Evolutionary conservation across 176 grass and related monocot genomes (phyloP).

Genomic region (Bolboschoenus planiculmis): DNA sequence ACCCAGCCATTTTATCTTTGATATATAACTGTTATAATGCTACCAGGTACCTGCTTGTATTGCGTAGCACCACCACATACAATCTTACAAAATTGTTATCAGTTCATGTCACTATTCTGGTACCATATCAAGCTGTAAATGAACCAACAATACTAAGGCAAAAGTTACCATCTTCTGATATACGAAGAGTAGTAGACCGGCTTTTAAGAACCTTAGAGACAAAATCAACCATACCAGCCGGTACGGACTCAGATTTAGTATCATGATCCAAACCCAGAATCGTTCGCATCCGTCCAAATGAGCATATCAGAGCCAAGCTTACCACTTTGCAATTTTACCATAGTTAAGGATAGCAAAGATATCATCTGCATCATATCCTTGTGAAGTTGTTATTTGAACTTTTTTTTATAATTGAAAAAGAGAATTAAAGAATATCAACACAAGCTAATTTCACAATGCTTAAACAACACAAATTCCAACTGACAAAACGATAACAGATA

Average conservation of each 20-base stretch:
- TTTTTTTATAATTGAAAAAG: background rate
- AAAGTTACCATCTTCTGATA: slow-evolving; percentile 61
- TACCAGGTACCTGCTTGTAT: background rate
- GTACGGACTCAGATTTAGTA: slow-evolving; percentile 48
- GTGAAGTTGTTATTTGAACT: background rate
- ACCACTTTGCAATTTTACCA: slow-evolving; percentile 48
- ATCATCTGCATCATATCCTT: background rate
- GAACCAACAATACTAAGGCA: background rate
- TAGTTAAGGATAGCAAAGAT: background rate
- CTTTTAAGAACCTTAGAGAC: slow-evolving; percentile 59
- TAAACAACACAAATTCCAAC: background rate
- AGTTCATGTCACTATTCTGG: background rate
- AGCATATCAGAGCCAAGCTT: slow-evolving; percentile 84
- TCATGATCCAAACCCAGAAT: slow-evolving; percentile 45
- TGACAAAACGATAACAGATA: background rate
- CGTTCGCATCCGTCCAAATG: slow-evolving; percentile 67
- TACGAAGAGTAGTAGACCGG: slow-evolving; percentile 43
- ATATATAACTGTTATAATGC: background rate
- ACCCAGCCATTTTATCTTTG: background rate
- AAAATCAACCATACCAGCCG: slow-evolving; percentile 34
- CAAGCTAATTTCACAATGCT: background rate
- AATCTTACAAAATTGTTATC: no score
- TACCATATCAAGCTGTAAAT: background rate
- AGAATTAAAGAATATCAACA: background rate
- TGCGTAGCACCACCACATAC: background rate